Base-by-base conservation (phyloP, 164 flowering plant genomes). In the Stephania cephalantha region DNA sequence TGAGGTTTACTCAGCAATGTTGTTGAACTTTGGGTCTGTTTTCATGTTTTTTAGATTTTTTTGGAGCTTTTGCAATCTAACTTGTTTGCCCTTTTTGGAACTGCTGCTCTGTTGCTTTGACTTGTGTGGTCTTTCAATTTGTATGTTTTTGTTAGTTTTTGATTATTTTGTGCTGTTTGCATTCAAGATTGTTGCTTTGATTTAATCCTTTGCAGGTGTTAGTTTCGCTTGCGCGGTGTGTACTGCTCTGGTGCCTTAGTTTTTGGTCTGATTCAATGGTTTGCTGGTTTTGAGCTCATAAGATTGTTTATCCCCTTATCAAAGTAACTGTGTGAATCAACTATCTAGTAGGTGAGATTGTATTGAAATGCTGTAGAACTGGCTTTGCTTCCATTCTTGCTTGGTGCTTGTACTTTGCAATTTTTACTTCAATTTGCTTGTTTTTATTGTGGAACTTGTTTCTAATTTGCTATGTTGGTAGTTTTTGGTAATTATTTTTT, bases 191-290 rank as follows among this genome's bases (percentile, higher is more conserved):
- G 66, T 4, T 61, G 18, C 18, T 61, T 61, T 61, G 13, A 61
- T 61, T 61, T 61, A 25, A 61, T 61, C 9, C 20, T 61, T 61
- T 61, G 66, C 66, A 61, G 66, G 66, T 61, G 20, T n/a, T 61
- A 61, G 66, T 61, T 18, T 18, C 66, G 66, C 66, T 18, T 61
- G 66, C 66, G 66, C 66, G 66, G 64, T 61, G 42, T 61, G 66
- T 61, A 5, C 66, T 61, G 66, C 66, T 17, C 66, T 61, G 25
- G 66, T 61, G 20, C 66, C n/a, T 18, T 22, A 20, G 20, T 61
- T 61, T 61, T 17, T 25, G 25, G n/a, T 20, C 66, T 61, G 66
- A 61, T 61, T 61, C 66, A 61, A n/a, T 61, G 22, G 66, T 61
- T 61, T n/a, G 20, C 20, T n/a, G 25, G 66, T 20, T 61, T 61